Base-by-base conservation (phyloP, 2,329 filamentous ascomycete genomes). In the Penicillium thymicola region DNA sequence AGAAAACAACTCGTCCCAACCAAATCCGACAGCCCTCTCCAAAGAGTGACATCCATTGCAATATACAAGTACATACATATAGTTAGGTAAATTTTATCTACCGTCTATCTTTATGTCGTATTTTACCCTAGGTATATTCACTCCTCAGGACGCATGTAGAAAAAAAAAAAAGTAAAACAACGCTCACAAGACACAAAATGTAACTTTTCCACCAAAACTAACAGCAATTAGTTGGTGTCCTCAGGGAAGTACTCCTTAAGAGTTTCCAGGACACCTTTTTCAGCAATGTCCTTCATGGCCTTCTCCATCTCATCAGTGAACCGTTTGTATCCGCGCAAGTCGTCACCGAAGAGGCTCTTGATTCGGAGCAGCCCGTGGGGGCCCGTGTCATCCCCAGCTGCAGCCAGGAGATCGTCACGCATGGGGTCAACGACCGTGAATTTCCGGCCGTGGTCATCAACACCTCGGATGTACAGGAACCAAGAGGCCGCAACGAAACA, bases 401-500 rank as follows among this genome's bases (percentile, higher is more conserved):
- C 72, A 45, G 74, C 71, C 67, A 80, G 75, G 5, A 82, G 75
- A 62, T 79, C 70, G 45, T 79, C 77, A 18, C 70, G 72, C 78
- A 81, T 77, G 3, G 79, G 79, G 63, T 82, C 80, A 34, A 80
- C 78, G n/a, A 74, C 63, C 2, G 55, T 21, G 57, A 74, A 73
- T 2, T 63, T 42, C 51, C 77, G 72, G 63, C 79, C 80, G 46
- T 68, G 70, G 65, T 82, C 79, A 58, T 81, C 77, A 11, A 79
- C 69, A n/a, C 79, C 80, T 47, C 77, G 75, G 55, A 82, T 57
- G 70, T 82, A 82, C 41, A 66, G 72, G 75, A 82, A 82, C 80
- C 80, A 82, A 14, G 74, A 75, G 37, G 72, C 80, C 0, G 75
- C 73, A 54, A 77, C 76, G 59, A 82, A 81, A 59, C 74, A 78